Evolutionary conservation across 2,329 filamentous ascomycete genomes (phyloP).

Genomic region (Colletotrichum tofieldiae): DNA sequence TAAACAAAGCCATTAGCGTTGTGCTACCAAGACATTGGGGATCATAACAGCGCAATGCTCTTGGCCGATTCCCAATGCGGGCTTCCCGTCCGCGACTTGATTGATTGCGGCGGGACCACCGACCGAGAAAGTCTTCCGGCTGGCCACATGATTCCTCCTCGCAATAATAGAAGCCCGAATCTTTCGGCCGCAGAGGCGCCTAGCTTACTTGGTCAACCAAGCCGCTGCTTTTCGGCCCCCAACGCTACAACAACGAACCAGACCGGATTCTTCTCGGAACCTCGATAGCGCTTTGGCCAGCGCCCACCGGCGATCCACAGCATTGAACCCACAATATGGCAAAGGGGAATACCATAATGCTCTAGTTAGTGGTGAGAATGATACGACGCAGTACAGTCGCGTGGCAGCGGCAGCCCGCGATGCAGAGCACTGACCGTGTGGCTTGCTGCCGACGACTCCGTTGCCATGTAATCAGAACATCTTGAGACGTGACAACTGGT

Average conservation of each 20-base stretch:
- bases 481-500: background rate
- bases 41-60: too few species aligned
- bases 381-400: conserved; percentile 8
- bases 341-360: conserved; percentile 2
- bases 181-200: conserved; percentile 14
- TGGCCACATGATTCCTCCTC: background rate
- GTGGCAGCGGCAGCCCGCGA: conserved; percentile 3
- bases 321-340: background rate
- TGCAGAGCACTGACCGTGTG: background rate
- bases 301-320: background rate
- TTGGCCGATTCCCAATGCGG: conserved; percentile 21
- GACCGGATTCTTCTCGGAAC: conserved; percentile 1
- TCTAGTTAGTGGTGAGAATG: conserved; percentile 13
- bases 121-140: background rate
- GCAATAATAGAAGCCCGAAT: too few species aligned
- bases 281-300: background rate
- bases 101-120: background rate
- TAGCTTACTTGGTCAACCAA: background rate
- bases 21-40: background rate
- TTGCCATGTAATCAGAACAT: background rate
- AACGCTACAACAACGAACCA: conserved; percentile 9
- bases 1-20: conserved; percentile 1
- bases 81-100: background rate
- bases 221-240: background rate
- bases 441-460: background rate